A percentile compares a stretch with the other conserved stretches of the same genome.
phyloP scores from a whole-genome alignment of 768 basidiomycete species.

The Mycena leptocephala region DNA sequence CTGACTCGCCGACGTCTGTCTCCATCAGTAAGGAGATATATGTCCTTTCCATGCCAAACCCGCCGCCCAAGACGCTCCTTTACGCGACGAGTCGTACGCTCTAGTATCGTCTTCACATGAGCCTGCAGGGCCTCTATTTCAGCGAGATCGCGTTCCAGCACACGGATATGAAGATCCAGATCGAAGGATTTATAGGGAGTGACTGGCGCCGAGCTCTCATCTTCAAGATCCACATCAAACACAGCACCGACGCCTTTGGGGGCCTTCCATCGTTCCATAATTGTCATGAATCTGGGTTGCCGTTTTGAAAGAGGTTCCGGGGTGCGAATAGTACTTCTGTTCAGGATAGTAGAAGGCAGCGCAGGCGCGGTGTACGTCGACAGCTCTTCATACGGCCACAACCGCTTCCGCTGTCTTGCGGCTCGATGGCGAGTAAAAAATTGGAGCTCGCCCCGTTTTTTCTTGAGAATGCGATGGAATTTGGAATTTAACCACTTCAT shows the following conservation, averaged over 20 bases:
- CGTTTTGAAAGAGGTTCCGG: background rate
- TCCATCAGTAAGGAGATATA: slow-evolving; percentile 62
- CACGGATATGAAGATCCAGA: slow-evolving; percentile 67
- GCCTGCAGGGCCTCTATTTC: slow-evolving; percentile 64
- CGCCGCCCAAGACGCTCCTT: slow-evolving; percentile 88
- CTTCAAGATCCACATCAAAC: slow-evolving; percentile 58
- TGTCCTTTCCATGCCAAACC: slow-evolving; percentile 73
- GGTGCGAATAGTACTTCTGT: background rate
- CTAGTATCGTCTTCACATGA: slow-evolving; percentile 59
- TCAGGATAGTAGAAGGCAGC: background rate
- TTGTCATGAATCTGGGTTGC: slow-evolving; percentile 15
- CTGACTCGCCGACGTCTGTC: slow-evolving; percentile 49
- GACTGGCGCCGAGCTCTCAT: slow-evolving; percentile 36
- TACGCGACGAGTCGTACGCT: slow-evolving; percentile 71
- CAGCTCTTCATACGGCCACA: slow-evolving; percentile 35
- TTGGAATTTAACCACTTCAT: slow-evolving; percentile 74
- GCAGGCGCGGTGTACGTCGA: slow-evolving; percentile 39
- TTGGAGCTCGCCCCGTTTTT: slow-evolving; percentile 64
- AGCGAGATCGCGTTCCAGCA: slow-evolving; percentile 70
- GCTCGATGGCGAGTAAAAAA: slow-evolving; percentile 57
- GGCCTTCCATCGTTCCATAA: slow-evolving; percentile 27
- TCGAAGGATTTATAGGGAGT: slow-evolving; percentile 61
- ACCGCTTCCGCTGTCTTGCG: slow-evolving; percentile 40
- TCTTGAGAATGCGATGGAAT: slow-evolving; percentile 60
- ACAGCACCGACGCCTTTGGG: slow-evolving; percentile 31